Conservation (phyloP, 345 rosid genomes). For the Crucihimalaya himalaica region DNA sequence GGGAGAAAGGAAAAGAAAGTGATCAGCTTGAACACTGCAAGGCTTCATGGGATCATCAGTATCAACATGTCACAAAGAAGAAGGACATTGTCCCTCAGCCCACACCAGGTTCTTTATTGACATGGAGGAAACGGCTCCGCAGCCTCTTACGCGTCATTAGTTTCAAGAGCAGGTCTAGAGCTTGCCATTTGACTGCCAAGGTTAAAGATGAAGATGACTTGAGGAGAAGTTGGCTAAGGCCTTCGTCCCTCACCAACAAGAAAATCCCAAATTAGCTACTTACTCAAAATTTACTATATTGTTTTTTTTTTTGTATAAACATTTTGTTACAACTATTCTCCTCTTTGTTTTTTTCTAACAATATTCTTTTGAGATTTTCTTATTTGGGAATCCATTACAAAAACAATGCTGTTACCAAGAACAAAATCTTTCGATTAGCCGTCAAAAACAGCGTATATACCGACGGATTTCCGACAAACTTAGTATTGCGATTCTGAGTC, state of each 20-base stretch:
- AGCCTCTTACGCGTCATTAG: constrained; percentile 60
- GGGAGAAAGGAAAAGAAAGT: constrained; percentile 20
- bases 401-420: no score
- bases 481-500: no score
- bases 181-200: constrained; percentile 47
- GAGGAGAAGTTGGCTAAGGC: constrained; percentile 16
- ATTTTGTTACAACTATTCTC: not conserved
- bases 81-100: constrained; percentile 33
- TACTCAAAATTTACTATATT: not conserved
- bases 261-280: not conserved
- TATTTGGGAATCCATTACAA: not conserved
- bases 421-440: no score
- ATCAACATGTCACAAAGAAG: constrained; percentile 10
- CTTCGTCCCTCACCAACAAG: constrained; percentile 3
- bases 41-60: constrained; percentile 20
- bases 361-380: not conserved
- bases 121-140: constrained; percentile 81
- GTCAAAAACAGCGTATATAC: no score
- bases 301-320: not conserved
- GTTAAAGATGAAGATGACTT: constrained; percentile 27
- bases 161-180: constrained; percentile 61
- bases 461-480: no score
- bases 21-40: constrained; percentile 6
- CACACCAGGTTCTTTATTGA: constrained; percentile 49
- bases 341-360: not conserved